Percentiles rank a stretch among this genome's conserved stretches.
phyloP scores from a whole-genome alignment of 352 stramenopile species.

The Thalassiosira oceanica region DNA sequence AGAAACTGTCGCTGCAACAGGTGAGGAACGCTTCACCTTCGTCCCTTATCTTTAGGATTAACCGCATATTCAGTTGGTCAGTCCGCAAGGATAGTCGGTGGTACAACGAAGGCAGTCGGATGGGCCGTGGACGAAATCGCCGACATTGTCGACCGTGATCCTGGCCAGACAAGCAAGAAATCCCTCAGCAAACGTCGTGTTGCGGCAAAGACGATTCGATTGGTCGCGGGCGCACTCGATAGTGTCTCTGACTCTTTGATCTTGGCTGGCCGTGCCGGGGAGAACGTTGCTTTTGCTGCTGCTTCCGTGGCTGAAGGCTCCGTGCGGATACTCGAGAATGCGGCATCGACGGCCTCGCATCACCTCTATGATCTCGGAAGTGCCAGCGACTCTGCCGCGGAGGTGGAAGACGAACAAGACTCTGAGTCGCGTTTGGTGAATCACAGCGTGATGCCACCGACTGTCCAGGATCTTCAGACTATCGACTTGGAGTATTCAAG shows the following conservation, averaged over 20 bases:
- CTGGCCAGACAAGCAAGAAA: neutral
- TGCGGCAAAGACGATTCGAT: conserved; percentile 31
- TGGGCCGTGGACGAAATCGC: conserved; percentile 35
- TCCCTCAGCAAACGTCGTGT: conserved; percentile 17
- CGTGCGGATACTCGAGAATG: conserved; percentile 33
- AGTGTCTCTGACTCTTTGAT: conserved; percentile 46
- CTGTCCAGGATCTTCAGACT: no score
- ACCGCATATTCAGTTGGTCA: no score
- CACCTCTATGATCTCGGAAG: no score
- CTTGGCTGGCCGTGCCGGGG: conserved; percentile 37
- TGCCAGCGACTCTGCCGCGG: no score
- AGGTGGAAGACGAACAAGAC: no score
- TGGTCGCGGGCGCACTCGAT: conserved; percentile 46
- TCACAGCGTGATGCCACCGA: no score
- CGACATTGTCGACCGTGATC: conserved; percentile 2
- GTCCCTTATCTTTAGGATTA: no score
- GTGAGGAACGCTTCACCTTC: no score
- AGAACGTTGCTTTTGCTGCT: conserved; percentile 38
- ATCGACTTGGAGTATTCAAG: no score
- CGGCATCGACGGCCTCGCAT: conserved; percentile 17
- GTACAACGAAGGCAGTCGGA: conserved; percentile 29
- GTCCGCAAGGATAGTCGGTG: no score
- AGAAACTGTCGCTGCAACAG: conserved; percentile 36
- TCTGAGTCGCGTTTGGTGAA: no score
- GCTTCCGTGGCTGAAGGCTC: conserved; percentile 36